These are phyloP conservation scores for Globisporangium camurandrum DNA, from an alignment of 352 stramenopile species.

Conservation along the genomic window DNA sequence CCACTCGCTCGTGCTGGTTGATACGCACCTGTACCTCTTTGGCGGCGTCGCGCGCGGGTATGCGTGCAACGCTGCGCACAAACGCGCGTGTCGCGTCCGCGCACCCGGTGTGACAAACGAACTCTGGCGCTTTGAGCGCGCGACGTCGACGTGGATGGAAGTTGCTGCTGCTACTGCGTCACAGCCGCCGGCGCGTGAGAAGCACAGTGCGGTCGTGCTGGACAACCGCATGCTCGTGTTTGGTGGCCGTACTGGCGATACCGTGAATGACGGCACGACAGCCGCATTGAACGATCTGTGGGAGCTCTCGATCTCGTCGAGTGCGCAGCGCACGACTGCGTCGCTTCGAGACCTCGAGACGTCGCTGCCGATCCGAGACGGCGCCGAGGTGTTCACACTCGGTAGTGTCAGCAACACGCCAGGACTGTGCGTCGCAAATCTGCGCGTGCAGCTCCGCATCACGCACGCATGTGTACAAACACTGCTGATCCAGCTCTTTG, in stretches of 20 bases:
- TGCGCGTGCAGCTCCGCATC: constrained; percentile 42
- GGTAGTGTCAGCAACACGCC: constrained; percentile 22
- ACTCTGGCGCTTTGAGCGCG: constrained; percentile 57
- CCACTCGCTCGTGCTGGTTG: constrained; percentile 45
- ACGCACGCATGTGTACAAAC: constrained; percentile 48
- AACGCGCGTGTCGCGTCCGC: constrained; percentile 30
- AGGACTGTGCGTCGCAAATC: constrained; percentile 35
- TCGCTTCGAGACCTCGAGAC: constrained; percentile 31
- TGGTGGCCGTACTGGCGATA: constrained; percentile 30
- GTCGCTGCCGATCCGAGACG: constrained; percentile 35
- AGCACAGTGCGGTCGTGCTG: constrained; percentile 48
- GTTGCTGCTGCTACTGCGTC: constrained; percentile 1
- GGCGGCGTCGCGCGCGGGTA: constrained; percentile 53
- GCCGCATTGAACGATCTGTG: constrained; percentile 49
- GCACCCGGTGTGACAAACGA: constrained; percentile 45
- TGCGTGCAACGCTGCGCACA: constrained; percentile 39
- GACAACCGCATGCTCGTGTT: constrained; percentile 47
- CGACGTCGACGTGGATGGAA: constrained; percentile 39
- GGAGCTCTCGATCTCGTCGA: constrained; percentile 50
- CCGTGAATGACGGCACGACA: constrained; percentile 15
- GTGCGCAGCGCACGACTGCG: constrained; percentile 18
- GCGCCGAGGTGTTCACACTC: constrained; percentile 37
- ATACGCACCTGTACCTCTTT: constrained; percentile 54
- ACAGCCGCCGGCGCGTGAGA: constrained; percentile 40
- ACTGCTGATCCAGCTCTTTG: constrained; percentile 47